Base-by-base conservation (phyloP, 345 rosid species). In the Melaleuca alternifolia region DNA sequence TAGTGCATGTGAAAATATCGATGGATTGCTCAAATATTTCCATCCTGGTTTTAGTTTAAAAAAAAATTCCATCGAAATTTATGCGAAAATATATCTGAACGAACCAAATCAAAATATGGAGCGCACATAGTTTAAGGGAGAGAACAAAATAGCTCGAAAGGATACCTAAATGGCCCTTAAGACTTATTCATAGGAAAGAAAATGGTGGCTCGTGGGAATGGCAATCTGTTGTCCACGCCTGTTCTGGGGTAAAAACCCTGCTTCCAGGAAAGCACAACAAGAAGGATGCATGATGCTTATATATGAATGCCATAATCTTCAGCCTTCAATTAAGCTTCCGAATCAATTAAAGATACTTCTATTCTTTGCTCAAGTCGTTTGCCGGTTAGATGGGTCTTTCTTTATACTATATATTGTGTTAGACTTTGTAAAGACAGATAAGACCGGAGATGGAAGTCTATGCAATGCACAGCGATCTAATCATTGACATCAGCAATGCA, bases 391-490 rank as follows among this genome's bases (percentile, higher is more conserved):
- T 24, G 79, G 18, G 7, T 71, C 48, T 71, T 71, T 71, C 79
- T 71, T 2, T 28, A 24, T 82, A 6, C 51, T 51, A 24, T 24
- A n/a, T n/a, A n/a, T n/a, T 1, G 28, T 11, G 30, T 26, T 48
- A 53, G 24, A 82, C 18, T 18, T 48, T 4, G 98, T 96, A 13
- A 93, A 94, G 86, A 98, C n/a, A 96, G 87, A 98, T 93, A 89
- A 92, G 96, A 88, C 92, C 88, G 48, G 99, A 97, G 86, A 94
- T 95, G 86, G 94, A 93, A 86, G 97, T 96, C 41, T 88, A 91
- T 87, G 92, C 95, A 91, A 79, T 94, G 91, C 87, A 94, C 71
- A 90, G 93, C 83, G 93, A 88, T 71, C 98, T 97, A 6, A 89
- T 93, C 81, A 92, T 96, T 21, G 90, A 87, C 71, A 98, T 94